Evolutionary conservation across 345 rosid species (phyloP).

Genomic region (Physaria fendleri): DNA sequence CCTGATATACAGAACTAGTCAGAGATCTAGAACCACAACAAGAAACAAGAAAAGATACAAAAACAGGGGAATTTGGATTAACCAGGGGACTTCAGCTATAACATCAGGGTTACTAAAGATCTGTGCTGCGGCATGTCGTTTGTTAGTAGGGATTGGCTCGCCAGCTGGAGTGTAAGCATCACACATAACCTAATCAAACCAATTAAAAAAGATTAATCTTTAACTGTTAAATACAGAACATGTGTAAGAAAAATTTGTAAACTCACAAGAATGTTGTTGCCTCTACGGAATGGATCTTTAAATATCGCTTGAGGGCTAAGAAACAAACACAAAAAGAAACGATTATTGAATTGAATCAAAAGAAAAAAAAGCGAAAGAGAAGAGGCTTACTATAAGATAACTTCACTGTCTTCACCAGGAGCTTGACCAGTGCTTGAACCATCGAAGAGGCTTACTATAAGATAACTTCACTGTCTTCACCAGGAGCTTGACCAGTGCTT

Average conservation of each 20-base stretch:
- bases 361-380: neutral
- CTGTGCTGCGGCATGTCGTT: conserved; percentile 71
- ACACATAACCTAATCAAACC: conserved; percentile 58
- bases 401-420: conserved; percentile 93
- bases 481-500: conserved; percentile 88
- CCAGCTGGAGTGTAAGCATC: conserved; percentile 94
- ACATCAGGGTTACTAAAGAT: conserved; percentile 66
- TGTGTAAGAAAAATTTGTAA: neutral
- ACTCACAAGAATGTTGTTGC: conserved; percentile 75
- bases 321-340: neutral
- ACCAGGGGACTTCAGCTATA: conserved; percentile 69
- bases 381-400: conserved; percentile 61
- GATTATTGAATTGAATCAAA: neutral
- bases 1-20: conserved; percentile 33
- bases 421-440: conserved; percentile 95
- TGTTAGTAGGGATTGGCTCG: conserved; percentile 76
- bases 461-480: conserved; percentile 91
- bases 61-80: neutral
- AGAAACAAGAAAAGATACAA: neutral
- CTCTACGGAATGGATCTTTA: conserved; percentile 81
- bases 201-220: neutral
- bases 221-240: conserved; percentile 6
- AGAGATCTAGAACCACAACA: neutral
- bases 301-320: conserved; percentile 86
- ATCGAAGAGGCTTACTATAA: conserved; percentile 47